Percentiles rank a stretch among this genome's conserved stretches.
phyloP scores from a whole-genome alignment of 192 early-diverging fungal species.

The Cladochytrium replicatum region DNA sequence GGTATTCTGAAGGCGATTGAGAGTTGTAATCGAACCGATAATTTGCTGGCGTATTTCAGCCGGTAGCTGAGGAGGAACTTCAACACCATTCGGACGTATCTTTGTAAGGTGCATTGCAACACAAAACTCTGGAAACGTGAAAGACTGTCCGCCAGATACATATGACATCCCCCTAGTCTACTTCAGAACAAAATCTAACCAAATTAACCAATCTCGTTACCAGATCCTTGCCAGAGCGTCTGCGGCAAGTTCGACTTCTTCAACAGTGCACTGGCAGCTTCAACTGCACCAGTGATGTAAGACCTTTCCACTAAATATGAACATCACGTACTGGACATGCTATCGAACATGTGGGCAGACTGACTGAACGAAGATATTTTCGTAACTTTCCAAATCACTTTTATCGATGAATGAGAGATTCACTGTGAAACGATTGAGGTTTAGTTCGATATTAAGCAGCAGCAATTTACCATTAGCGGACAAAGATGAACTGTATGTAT shows the following conservation, averaged over 20 bases:
- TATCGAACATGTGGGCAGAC: conserved; percentile 15
- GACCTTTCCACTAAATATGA: neutral
- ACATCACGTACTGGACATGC: conserved; percentile 15
- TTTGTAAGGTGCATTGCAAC: conserved; percentile 39
- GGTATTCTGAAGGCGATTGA: no score
- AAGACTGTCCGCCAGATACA: conserved; percentile 18
- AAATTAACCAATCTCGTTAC: conserved; percentile 3
- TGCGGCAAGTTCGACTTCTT: conserved; percentile 16
- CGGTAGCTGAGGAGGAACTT: conserved; percentile 30
- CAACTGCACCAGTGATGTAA: conserved; percentile 1
- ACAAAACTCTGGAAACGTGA: conserved; percentile 40
- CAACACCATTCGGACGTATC: conserved; percentile 18
- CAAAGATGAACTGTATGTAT: no score
- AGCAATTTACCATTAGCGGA: no score
- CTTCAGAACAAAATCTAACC: neutral
- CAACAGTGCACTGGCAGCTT: conserved; percentile 13
- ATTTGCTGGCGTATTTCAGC: conserved; percentile 29
- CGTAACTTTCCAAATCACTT: conserved; percentile 18
- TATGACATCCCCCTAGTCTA: neutral
- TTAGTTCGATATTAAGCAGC: neutral
- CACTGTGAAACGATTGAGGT: conserved; percentile 4
- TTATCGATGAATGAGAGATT: conserved; percentile 26
- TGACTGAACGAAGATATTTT: conserved; percentile 21
- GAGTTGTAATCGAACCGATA: conserved; percentile 8
- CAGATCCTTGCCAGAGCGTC: conserved; percentile 22